Conservation (phyloP, 2,329 filamentous ascomycete genomes). For the Mycosphaerelloides madeirae region DNA sequence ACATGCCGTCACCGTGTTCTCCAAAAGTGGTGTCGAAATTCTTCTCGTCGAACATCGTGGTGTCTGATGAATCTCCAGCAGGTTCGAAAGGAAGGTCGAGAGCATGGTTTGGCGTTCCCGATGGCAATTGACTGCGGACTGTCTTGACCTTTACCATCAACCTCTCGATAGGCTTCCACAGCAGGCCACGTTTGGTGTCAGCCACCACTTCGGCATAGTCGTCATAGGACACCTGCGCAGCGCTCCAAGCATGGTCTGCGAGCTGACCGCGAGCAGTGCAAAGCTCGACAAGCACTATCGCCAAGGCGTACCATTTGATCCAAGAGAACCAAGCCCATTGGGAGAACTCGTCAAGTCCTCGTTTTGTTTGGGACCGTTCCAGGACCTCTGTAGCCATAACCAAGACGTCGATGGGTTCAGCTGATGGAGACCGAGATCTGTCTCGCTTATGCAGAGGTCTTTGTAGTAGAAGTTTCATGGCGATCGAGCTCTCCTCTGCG, state of each 20-base stretch:
- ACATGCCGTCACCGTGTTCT: conserved; percentile 1
- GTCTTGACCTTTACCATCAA: conserved; percentile 5
- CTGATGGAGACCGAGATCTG: not conserved
- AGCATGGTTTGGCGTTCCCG: not conserved
- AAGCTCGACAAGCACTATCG: conserved; percentile 12
- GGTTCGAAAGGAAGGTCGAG: not conserved
- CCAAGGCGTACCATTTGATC: conserved; percentile 14
- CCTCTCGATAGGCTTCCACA: conserved; percentile 12
- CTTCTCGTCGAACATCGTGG: not conserved
- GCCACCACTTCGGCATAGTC: conserved; percentile 11
- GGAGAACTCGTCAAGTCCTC: conserved; percentile 1
- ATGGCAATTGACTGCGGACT: not conserved
- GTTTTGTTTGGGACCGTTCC: conserved; percentile 9
- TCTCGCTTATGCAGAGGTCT: conserved; percentile 7
- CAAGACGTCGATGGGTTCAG: conserved; percentile 4
- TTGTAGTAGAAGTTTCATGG: conserved; percentile 7
- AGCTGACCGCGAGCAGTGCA: conserved; percentile 1
- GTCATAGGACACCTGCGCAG: conserved; percentile 7
- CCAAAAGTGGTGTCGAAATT: too few relatives aligned
- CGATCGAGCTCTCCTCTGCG: conserved; percentile 5
- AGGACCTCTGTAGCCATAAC: conserved; percentile 8
- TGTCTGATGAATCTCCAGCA: not conserved
- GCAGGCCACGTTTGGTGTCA: conserved; percentile 7
- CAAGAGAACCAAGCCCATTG: conserved; percentile 12
- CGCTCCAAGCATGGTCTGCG: conserved; percentile 6